Evolutionary conservation across 192 early-diverging fungal genomes (phyloP), one percentile per base, ranked within the genome.

Genomic region (Umbelopsis sp.): DNA sequence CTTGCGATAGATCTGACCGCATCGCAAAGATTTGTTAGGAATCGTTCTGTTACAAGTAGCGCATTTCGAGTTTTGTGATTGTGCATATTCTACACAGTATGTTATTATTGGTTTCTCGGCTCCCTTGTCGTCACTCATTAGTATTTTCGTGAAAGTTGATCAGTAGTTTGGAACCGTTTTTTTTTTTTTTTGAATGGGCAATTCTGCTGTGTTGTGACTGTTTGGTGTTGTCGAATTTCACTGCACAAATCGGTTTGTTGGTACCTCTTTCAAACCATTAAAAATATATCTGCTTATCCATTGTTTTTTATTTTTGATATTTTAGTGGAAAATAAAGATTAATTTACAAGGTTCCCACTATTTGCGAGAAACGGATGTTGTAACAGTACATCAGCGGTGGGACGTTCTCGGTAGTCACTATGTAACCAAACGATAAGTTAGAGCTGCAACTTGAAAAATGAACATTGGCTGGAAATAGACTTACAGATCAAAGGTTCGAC

Each of bases 381-480:
- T n/a, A 91, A 78, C n/a, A 97, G 80, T 59, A 91, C 82, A 2
- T 83, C 69, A 1, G 96, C 97, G 0, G 95, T 88, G 52, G 93
- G 92, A 38, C 97, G 81, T 36, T 80, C 71, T 38, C 89, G 89
- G 7, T 94, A 92, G 68, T 96, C 90, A 8, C 91, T 89, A 22
- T 66, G 38, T 6, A 41, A 41, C 8, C 59, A 49, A 51, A 65
- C 71, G 68, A 44, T 2, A 44, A 25, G 38, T 45, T 45, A 44
- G 31, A 49, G 67, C 20, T 10, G 38, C 0, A 6, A 41, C 1
- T 11, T 6, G 38, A 29, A 45, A 14, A 45, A 4, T 20, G 25
- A 29, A 59, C 14, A 29, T 66, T 14, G 14, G 36, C 49, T 11
- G 4, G 38, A 41, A 41, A 6, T 41, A 41, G 38, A 65, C 87